These are phyloP conservation scores for Sporopachydermia quercuum DNA, from an alignment of 805 yeast species.

Conservation along the genomic window DNA sequence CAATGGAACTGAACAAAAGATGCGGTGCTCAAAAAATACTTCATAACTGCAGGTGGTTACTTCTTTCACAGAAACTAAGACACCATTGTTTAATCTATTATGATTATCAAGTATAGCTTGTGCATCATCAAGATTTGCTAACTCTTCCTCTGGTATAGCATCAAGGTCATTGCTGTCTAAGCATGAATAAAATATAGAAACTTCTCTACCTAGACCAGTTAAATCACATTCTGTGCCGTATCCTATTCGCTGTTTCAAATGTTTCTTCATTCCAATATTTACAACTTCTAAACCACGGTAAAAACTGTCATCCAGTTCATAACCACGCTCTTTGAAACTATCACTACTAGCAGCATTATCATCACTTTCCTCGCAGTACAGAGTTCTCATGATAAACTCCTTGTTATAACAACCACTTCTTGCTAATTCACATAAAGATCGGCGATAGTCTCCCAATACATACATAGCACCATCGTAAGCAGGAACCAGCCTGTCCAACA, in stretches of 20 bases:
- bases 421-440: neutral
- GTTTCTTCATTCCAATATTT: conserved; percentile 14
- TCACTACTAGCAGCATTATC: neutral
- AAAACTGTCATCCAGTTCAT: conserved; percentile 14
- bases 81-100: neutral
- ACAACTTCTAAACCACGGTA: conserved; percentile 9
- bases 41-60: neutral
- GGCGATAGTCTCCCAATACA: neutral
- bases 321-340: conserved; percentile 21
- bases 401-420: conserved; percentile 1
- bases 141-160: neutral
- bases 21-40: neutral
- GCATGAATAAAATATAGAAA: neutral
- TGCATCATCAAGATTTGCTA: too few species aligned
- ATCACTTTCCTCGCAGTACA: conserved; percentile 4
- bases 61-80: neutral
- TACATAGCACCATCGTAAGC: conserved; percentile 8
- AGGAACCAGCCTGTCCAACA: conserved; percentile 14
- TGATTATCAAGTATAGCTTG: too few species aligned
- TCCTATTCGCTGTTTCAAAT: conserved; percentile 23
- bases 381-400: conserved; percentile 1
- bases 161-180: neutral
- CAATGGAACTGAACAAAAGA: neutral
- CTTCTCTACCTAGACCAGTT: conserved; percentile 31
- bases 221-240: conserved; percentile 48